Evolutionary conservation across 129 eudicot species (phyloP).

Genomic region (Flaveria trinervia): DNA sequence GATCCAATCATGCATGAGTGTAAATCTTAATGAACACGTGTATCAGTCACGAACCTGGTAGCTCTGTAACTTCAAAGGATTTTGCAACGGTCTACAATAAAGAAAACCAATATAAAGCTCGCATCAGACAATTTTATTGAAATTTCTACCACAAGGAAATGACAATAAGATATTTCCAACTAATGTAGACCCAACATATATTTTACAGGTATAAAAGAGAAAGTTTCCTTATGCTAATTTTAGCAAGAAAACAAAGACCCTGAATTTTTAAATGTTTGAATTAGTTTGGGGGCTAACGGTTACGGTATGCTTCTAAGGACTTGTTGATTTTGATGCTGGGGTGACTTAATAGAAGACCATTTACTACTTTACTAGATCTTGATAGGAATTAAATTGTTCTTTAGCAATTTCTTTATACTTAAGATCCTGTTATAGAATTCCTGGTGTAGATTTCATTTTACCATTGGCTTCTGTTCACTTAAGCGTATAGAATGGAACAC

Average conservation of each 20-base stretch:
- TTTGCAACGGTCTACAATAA: constrained; percentile 66
- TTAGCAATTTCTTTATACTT: not conserved
- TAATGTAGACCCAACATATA: not conserved
- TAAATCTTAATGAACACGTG: constrained; percentile 5
- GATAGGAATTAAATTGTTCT: not conserved
- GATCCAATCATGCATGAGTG: constrained; percentile 13
- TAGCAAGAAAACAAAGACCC: not conserved
- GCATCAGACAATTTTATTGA: not conserved
- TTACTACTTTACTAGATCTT: not conserved
- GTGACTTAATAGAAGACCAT: not conserved
- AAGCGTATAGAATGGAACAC: not conserved
- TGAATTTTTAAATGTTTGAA: not conserved
- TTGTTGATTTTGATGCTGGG: not conserved
- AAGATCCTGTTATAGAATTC: constrained; percentile 1
- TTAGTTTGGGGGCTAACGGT: not conserved
- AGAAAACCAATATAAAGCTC: constrained; percentile 10
- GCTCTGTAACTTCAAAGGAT: constrained; percentile 82
- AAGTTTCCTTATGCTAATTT: constrained; percentile 18
- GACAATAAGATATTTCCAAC: constrained; percentile 9
- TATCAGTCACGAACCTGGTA: constrained; percentile 61
- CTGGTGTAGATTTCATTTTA: constrained; percentile 12
- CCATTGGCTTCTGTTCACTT: not conserved
- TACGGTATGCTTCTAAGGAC: not conserved
- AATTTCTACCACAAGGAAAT: constrained; percentile 2
- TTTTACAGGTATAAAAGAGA: not conserved